A percentile compares a stretch with the other conserved stretches of the same genome.
Conservation (phyloP, 1,284 basidiomycete species). For the Caloboletus firmus region DNA sequence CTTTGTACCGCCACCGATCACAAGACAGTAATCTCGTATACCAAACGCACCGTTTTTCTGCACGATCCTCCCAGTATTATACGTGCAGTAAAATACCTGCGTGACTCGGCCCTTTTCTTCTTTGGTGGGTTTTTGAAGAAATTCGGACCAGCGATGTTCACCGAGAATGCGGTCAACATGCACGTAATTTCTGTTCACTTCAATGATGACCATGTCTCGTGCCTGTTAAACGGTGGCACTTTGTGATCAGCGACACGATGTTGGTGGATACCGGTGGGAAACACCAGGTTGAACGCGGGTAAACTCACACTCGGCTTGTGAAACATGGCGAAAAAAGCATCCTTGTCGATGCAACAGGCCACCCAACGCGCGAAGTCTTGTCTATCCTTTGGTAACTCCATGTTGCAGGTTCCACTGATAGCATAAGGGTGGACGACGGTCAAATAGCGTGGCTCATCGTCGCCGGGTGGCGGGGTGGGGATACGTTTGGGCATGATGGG, state of each 20-base stretch:
- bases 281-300: not conserved
- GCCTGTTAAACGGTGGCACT: conserved; percentile 41
- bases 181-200: conserved; percentile 45
- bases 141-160: conserved; percentile 60
- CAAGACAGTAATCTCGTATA: not conserved
- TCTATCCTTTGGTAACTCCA: conserved; percentile 50
- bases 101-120: conserved; percentile 46
- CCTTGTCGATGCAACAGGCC: conserved; percentile 51
- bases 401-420: conserved; percentile 44
- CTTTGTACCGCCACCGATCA: not conserved
- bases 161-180: conserved; percentile 53
- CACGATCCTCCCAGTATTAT: conserved; percentile 44
- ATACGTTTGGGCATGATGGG: conserved; percentile 56
- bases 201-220: conserved; percentile 64
- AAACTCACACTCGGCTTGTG: conserved; percentile 61
- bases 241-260: conserved; percentile 5
- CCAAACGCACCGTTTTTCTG: conserved; percentile 44
- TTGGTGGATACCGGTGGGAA: not conserved
- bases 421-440: conserved; percentile 65
- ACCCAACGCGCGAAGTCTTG: conserved; percentile 60
- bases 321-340: conserved; percentile 53
- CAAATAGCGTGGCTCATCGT: conserved; percentile 59
- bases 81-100: conserved; percentile 54
- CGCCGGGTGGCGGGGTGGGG: conserved; percentile 54
- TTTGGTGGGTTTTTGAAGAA: conserved; percentile 45